Percentiles rank a stretch among this genome's conserved stretches.
Evolutionary conservation across 169 alveolate species (phyloP).

Genomic region (Plasmodium falciparum): DNA sequence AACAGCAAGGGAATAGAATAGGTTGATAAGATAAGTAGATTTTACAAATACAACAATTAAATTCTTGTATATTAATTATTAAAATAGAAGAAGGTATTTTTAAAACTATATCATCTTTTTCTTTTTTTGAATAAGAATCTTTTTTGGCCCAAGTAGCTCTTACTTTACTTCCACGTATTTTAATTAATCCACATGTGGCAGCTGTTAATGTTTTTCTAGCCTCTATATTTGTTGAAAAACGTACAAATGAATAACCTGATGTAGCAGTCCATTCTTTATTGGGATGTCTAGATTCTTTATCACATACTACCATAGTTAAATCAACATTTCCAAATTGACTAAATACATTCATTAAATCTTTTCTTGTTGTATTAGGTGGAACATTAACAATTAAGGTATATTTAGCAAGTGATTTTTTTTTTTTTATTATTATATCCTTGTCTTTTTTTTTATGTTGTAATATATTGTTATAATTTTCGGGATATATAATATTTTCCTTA

Average conservation of each 20-base stretch:
- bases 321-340: conserved; percentile 82
- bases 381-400: conserved; percentile 81
- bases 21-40: conserved; percentile 52
- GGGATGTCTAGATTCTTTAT: conserved; percentile 81
- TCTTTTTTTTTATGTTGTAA: neutral
- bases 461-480: neutral
- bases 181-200: conserved; percentile 70
- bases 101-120: conserved; percentile 45
- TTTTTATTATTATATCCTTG: neutral
- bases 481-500: too few relatives aligned
- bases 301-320: conserved; percentile 83
- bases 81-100: conserved; percentile 62
- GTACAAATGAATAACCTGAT: conserved; percentile 83
- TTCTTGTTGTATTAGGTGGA: conserved; percentile 81
- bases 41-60: conserved; percentile 68
- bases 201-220: conserved; percentile 80
- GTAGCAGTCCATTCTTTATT: conserved; percentile 85
- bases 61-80: conserved; percentile 40
- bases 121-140: conserved; percentile 79
- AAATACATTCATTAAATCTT: conserved; percentile 76
- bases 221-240: conserved; percentile 76
- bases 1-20: conserved; percentile 64
- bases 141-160: conserved; percentile 85
- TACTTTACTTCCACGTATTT: conserved; percentile 80
- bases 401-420: conserved; percentile 49